These are phyloP conservation scores for Fusarium lyarnte DNA, from an alignment of 2,329 filamentous ascomycete species.

Conservation along the genomic window DNA sequence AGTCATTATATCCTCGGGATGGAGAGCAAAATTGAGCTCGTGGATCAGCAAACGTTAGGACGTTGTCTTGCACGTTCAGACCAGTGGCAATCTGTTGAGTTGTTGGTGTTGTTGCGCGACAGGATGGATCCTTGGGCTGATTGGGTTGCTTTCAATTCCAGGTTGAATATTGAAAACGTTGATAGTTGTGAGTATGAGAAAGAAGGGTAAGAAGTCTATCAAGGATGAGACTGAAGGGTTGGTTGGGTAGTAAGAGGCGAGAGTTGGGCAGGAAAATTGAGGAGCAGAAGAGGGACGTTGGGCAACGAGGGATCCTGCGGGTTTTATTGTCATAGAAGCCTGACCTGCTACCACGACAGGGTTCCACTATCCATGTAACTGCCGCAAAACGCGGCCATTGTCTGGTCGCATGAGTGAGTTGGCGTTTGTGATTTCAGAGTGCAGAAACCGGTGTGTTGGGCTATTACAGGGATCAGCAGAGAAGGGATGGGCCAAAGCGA, in stretches of 20 bases:
- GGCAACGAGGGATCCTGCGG: constrained; percentile 58
- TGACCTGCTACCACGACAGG: constrained; percentile 39
- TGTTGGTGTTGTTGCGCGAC: constrained; percentile 44
- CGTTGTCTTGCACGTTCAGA: constrained; percentile 43
- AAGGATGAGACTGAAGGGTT: constrained; percentile 38
- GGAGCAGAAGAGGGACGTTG: constrained; percentile 46
- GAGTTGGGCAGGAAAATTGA: constrained; percentile 49
- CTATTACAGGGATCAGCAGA: constrained; percentile 46
- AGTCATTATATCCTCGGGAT: constrained; percentile 59
- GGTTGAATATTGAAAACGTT: constrained; percentile 33
- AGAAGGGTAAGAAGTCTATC: constrained; percentile 39
- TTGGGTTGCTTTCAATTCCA: constrained; percentile 39
- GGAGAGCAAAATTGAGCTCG: constrained; percentile 44
- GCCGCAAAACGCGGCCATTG: constrained; percentile 51
- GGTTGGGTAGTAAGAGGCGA: constrained; percentile 52
- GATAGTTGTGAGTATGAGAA: constrained; percentile 25
- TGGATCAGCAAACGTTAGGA: constrained; percentile 41
- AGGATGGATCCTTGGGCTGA: constrained; percentile 42
- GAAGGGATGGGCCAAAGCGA: constrained; percentile 40
- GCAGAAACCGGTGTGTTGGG: constrained; percentile 39
- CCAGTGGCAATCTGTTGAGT: constrained; percentile 42
- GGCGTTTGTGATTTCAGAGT: constrained; percentile 50
- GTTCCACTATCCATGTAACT: constrained; percentile 44
- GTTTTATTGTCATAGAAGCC: constrained; percentile 57
- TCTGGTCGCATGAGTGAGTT: constrained; percentile 60